These are phyloP conservation scores for Penicillium flavigenum DNA, from an alignment of 495 filamentous ascomycete genomes.

Conservation along the genomic window DNA sequence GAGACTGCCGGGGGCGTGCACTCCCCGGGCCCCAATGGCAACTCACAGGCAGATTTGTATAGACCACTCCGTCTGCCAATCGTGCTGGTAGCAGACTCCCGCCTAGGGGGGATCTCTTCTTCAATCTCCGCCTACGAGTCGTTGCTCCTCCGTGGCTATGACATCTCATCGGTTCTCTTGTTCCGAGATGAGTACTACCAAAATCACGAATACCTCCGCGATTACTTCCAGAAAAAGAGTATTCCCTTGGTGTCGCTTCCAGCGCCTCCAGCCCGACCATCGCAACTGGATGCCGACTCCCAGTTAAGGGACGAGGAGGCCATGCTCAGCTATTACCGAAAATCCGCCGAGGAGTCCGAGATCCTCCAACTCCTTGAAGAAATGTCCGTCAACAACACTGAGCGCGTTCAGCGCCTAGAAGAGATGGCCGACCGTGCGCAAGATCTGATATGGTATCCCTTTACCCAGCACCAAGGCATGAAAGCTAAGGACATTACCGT, in stretches of 20 bases:
- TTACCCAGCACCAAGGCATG: constrained; percentile 71
- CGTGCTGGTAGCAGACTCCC: constrained; percentile 68
- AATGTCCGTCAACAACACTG: constrained; percentile 48
- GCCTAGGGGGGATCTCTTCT: constrained; percentile 70
- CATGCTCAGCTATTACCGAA: constrained; percentile 60
- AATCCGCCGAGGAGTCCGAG: constrained; percentile 36
- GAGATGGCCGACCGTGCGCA: constrained; percentile 58
- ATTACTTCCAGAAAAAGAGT: constrained; percentile 59
- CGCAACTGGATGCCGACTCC: constrained; percentile 27
- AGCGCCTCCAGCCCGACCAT: constrained; percentile 48
- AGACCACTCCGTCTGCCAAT: constrained; percentile 67
- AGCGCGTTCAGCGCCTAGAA: constrained; percentile 54
- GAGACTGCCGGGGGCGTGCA: constrained; percentile 79
- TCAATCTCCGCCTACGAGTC: constrained; percentile 77
- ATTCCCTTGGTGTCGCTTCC: constrained; percentile 55
- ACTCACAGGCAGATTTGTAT: constrained; percentile 72
- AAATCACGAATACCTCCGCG: constrained; percentile 61
- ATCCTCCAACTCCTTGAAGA: constrained; percentile 42
- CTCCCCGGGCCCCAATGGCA: constrained; percentile 71
- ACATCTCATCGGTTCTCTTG: constrained; percentile 62
- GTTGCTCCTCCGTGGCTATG: constrained; percentile 68
- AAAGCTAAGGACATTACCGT: constrained; percentile 57
- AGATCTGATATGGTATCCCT: constrained; percentile 73
- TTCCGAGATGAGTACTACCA: constrained; percentile 62
- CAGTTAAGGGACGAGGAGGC: constrained; percentile 48